Conservation (phyloP, 768 basidiomycete genomes). For the Mycena floridula region DNA sequence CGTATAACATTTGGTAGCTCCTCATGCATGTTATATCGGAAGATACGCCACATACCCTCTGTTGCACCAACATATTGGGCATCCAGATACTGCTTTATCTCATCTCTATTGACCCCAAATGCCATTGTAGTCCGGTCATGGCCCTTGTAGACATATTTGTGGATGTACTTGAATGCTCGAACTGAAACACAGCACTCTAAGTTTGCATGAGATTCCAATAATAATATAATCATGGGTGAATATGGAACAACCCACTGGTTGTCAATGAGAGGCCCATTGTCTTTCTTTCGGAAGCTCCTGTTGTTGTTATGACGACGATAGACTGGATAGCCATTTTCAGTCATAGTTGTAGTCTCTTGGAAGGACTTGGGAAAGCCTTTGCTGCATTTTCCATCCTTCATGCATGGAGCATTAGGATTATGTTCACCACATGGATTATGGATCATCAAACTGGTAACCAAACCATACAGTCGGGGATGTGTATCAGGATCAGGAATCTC, state of each 20-base stretch:
- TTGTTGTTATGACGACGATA: conserved; percentile 13
- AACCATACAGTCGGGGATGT: conserved; percentile 20
- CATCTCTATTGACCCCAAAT: conserved; percentile 2
- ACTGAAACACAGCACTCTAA: conserved; percentile 34
- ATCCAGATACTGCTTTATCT: conserved; percentile 23
- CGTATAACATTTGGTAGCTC: conserved; percentile 32
- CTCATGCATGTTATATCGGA: conserved; percentile 22
- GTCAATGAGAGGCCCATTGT: conserved; percentile 19
- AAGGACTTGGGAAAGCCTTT: conserved; percentile 21
- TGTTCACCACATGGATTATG: not conserved
- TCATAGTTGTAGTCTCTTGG: conserved; percentile 23
- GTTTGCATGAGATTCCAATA: conserved; percentile 36
- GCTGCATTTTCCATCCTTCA: not conserved
- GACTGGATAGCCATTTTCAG: conserved; percentile 33
- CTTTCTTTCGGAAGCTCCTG: not conserved
- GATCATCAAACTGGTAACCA: not conserved
- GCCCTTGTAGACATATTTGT: conserved; percentile 16
- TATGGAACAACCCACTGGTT: not conserved
- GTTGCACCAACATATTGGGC: conserved; percentile 22
- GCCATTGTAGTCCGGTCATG: conserved; percentile 19
- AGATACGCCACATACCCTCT: conserved; percentile 31
- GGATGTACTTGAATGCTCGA: conserved; percentile 41
- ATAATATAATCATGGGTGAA: not conserved
- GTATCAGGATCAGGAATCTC: conserved; percentile 32
- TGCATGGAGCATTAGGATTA: not conserved